Evolutionary conservation across 768 basidiomycete genomes (phyloP).

Genomic region (Pleurotus pulmonarius): DNA sequence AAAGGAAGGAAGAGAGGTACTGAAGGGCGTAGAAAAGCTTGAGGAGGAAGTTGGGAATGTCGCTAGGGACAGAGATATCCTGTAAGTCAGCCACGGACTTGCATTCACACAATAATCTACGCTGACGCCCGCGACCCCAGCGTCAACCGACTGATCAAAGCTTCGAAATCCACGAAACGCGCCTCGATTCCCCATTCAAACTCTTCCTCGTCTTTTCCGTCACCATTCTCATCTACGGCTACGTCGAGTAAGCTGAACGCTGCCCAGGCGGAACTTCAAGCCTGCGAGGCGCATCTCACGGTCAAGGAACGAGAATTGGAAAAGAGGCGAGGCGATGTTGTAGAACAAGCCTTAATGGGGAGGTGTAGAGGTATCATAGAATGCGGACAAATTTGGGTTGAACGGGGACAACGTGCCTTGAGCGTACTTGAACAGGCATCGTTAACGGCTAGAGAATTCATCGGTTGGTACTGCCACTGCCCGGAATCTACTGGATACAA

Average conservation of each 20-base stretch:
- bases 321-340: conserved; percentile 43
- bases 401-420: conserved; percentile 59
- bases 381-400: conserved; percentile 65
- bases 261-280: conserved; percentile 77
- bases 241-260: conserved; percentile 51
- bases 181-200: conserved; percentile 37
- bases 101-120: neutral
- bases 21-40: conserved; percentile 55
- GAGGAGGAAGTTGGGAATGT: conserved; percentile 74
- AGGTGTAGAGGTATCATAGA: conserved; percentile 65
- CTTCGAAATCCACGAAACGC: conserved; percentile 50
- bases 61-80: conserved; percentile 74
- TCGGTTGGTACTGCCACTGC: neutral
- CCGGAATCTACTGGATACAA: too few species aligned
- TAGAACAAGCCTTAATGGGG: conserved; percentile 57
- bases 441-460: conserved; percentile 31
- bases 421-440: conserved; percentile 7
- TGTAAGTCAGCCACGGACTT: conserved; percentile 43
- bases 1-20: conserved; percentile 62
- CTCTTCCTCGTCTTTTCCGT: conserved; percentile 38
- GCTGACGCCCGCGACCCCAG: conserved; percentile 28
- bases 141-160: conserved; percentile 76
- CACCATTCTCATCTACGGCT: conserved; percentile 20
- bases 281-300: conserved; percentile 74
- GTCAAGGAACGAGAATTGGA: conserved; percentile 65